Percentiles rank a stretch among this genome's conserved stretches.
Evolutionary conservation across 2,329 filamentous ascomycete species (phyloP).

Genomic region (Diaporthe ampelina): DNA sequence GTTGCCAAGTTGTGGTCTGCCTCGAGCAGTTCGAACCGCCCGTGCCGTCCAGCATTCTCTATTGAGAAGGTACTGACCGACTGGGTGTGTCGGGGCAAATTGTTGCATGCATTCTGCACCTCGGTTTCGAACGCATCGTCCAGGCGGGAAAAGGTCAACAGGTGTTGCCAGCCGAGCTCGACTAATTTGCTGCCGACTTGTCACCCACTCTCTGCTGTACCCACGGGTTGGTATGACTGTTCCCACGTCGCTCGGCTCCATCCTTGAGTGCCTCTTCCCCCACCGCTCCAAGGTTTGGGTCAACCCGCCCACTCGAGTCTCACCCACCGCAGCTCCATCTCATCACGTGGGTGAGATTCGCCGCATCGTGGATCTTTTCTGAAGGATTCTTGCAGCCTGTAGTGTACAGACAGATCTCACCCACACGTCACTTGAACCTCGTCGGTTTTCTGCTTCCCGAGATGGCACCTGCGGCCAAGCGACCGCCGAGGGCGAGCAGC

Average conservation of each 20-base stretch:
- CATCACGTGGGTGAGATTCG: slow-evolving; percentile 36
- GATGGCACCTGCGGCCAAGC: background rate
- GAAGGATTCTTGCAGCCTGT: slow-evolving; percentile 15
- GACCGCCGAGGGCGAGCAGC: slow-evolving; percentile 11
- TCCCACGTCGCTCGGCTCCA: slow-evolving; percentile 6
- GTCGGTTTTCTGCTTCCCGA: background rate
- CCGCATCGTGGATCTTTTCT: background rate
- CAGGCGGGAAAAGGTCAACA: background rate
- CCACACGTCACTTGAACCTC: background rate
- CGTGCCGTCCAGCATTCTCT: no score
- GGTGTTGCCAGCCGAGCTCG: background rate
- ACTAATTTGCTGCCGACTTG: no score
- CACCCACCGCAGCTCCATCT: slow-evolving; percentile 25
- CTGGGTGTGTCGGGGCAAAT: background rate
- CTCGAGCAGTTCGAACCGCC: background rate
- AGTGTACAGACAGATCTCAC: background rate
- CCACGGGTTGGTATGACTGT: background rate
- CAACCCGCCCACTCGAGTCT: slow-evolving; percentile 32
- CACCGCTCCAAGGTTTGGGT: slow-evolving; percentile 21
- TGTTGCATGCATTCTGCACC: background rate
- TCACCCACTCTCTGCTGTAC: background rate
- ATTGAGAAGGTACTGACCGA: no score
- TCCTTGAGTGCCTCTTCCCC: slow-evolving; percentile 2
- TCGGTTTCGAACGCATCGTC: background rate
- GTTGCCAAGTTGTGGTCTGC: background rate